Conservation (phyloP, 257 asterid species). For the Marsdenia floribunda region DNA sequence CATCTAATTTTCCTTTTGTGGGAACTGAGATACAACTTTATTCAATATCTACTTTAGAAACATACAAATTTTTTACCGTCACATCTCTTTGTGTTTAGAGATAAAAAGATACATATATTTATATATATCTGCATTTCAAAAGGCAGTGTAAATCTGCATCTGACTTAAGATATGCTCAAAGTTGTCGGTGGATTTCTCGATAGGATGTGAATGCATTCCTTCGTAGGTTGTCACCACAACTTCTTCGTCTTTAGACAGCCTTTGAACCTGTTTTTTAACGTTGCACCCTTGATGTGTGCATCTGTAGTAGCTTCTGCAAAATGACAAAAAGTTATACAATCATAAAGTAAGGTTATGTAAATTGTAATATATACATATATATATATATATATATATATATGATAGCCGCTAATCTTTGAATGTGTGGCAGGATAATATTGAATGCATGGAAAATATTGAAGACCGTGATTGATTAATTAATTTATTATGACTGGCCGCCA, state of each 20-base stretch:
- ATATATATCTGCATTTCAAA: slow-evolving; percentile 6
- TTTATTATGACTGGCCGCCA: neutral
- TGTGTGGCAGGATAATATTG: neutral
- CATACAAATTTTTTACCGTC: neutral
- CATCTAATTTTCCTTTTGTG: no score
- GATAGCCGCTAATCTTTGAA: slow-evolving; percentile 10
- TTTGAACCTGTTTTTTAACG: slow-evolving; percentile 84
- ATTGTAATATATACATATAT: no score
- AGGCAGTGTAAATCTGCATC: slow-evolving; percentile 65
- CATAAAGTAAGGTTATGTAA: no score
- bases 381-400: no score
- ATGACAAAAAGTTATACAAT: no score
- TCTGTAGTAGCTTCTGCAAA: slow-evolving; percentile 77
- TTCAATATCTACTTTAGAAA: neutral
- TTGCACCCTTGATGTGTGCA: slow-evolving; percentile 86
- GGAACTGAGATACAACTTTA: no score
- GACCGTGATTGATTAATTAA: neutral
- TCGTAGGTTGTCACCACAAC: slow-evolving; percentile 84
- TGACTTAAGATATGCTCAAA: slow-evolving; percentile 75
- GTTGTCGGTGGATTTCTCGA: slow-evolving; percentile 70
- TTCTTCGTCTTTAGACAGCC: slow-evolving; percentile 74
- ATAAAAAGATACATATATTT: neutral
- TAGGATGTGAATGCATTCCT: slow-evolving; percentile 82
- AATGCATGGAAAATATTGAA: no score
- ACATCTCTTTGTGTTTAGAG: neutral